phyloP scores from a whole-genome alignment of 768 basidiomycete species.

The Trametes elegans region DNA sequence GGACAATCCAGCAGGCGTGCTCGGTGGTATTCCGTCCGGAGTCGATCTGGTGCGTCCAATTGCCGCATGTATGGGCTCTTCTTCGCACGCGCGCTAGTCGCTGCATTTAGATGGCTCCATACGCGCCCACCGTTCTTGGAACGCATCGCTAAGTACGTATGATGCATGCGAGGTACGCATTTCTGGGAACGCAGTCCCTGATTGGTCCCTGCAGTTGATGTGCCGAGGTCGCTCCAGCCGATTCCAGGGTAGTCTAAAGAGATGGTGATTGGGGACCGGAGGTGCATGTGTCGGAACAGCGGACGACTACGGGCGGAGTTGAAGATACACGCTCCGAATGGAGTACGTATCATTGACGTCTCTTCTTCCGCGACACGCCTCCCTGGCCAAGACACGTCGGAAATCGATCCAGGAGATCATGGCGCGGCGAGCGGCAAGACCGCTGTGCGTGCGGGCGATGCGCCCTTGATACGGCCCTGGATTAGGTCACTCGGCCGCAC shows the following conservation, averaged over 20 bases:
- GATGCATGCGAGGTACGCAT: constrained; percentile 11
- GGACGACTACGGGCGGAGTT: constrained; percentile 3
- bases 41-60: background rate
- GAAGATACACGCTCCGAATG: background rate
- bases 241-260: constrained; percentile 1
- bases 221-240: constrained; percentile 12
- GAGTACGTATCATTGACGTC: constrained; percentile 1
- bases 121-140: constrained; percentile 13
- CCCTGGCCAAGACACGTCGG: background rate
- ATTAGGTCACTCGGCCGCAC: background rate
- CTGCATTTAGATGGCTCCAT: constrained; percentile 9
- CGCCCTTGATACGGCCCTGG: background rate
- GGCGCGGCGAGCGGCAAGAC: background rate
- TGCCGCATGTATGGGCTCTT: background rate
- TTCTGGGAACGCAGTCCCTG: background rate
- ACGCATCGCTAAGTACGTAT: constrained; percentile 2
- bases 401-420: background rate
- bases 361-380: constrained; percentile 16
- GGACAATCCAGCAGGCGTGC: background rate
- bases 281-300: background rate
- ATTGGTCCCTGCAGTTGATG: constrained; percentile 2
- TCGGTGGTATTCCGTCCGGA: background rate
- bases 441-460: background rate
- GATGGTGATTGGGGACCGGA: background rate
- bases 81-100: background rate